Evolutionary conservation across 768 basidiomycete species (phyloP), one percentile per base, ranked within the genome.

Genomic region (Boletus sp.): DNA sequence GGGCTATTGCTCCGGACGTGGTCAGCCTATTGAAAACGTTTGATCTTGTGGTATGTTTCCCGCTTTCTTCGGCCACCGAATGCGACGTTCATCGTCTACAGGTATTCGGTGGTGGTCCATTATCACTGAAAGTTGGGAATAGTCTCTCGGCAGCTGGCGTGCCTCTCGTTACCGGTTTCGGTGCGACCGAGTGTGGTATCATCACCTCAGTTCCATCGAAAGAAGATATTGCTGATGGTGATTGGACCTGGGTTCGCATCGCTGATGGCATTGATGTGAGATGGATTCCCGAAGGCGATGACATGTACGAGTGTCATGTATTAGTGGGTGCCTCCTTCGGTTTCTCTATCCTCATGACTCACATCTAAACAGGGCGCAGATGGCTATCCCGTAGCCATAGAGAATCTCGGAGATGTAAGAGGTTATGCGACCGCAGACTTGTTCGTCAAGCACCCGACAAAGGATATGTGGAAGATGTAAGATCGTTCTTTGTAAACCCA

Each of bases 401-500:
- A 65, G n/a, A 79, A 79, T 57, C 55, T 74, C 7, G 52, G 68
- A 1, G 77, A 75, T 1, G 53, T 61, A 0, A 50, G 74, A n/a
- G 59, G 59, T 1, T 55, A 77, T 49, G 75, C 73, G 0, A 78
- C 75, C 0, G 70, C 72, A 1, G 79, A 79, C 61, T 53, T 81
- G 4, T 77, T 75, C 49, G 54, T 71, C 13, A 70, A 61, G 25
- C 80, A 81, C 54, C 79, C 79, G 0, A 74, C 74, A 0, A 75
- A 73, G 25, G 58, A 70, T 2, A 34, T 57, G 53, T 58, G 57
- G 57, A 51, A 34, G 41, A 57, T 58, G 57, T 57, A 13, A n/a
- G 57, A 44, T n/a, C 8, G 21, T 29, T 40, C 14, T 25, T 21
- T 5, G 10, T 4, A 14, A 4, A 8, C 17, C 4, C 8, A n/a